Conservation (phyloP, 1,139 yeast species). For the Cylindricascospora bacillispora region DNA sequence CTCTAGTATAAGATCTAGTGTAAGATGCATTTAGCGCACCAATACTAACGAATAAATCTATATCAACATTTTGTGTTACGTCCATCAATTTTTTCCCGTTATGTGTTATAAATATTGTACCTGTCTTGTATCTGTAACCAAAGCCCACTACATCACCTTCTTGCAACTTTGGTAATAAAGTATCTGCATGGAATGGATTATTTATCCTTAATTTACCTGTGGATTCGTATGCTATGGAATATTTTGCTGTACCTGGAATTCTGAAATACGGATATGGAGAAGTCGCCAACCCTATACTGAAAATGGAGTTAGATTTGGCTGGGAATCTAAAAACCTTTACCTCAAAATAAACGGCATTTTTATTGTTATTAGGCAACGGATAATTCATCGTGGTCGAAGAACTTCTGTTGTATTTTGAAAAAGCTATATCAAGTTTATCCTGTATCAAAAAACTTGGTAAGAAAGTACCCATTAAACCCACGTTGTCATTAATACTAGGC, state of each 20-base stretch:
- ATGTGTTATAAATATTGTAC: slow-evolving; percentile 78
- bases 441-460: slow-evolving; percentile 36
- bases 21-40: slow-evolving; percentile 26
- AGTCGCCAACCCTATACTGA: slow-evolving; percentile 71
- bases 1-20: slow-evolving; percentile 25
- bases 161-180: slow-evolving; percentile 57
- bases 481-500: slow-evolving; percentile 29
- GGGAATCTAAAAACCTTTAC: slow-evolving; percentile 45
- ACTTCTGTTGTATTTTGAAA: slow-evolving; percentile 29
- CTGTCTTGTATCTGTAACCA: slow-evolving; percentile 70
- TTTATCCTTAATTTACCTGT: slow-evolving; percentile 72
- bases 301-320: slow-evolving; percentile 28
- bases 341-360: slow-evolving; percentile 60
- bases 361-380: slow-evolving; percentile 51
- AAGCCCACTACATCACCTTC: slow-evolving; percentile 91
- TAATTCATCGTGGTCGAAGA: slow-evolving; percentile 43
- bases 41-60: slow-evolving; percentile 46
- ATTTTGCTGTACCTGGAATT: slow-evolving; percentile 70
- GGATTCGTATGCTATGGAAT: slow-evolving; percentile 79
- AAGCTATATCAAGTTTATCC: slow-evolving; percentile 50
- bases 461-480: slow-evolving; percentile 26
- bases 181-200: slow-evolving; percentile 65
- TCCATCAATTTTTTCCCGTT: slow-evolving; percentile 84
- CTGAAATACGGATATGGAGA: slow-evolving; percentile 85
- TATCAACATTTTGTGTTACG: slow-evolving; percentile 62